Evolutionary conservation across 768 basidiomycete genomes (phyloP).

Genomic region (Cystofilobasidium bisporidii): DNA sequence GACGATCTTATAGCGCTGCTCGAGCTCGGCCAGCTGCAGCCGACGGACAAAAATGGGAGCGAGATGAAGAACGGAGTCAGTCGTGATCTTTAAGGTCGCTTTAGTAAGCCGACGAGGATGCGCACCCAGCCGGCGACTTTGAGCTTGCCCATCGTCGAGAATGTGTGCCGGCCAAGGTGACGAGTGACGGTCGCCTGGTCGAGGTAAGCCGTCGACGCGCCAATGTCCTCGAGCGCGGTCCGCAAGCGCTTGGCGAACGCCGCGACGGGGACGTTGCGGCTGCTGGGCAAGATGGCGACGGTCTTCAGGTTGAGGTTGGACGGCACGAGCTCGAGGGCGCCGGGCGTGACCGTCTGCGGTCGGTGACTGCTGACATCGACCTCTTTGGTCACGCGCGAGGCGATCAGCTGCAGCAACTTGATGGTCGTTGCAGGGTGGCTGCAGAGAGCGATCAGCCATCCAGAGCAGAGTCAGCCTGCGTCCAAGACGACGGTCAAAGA

Average conservation of each 20-base stretch:
- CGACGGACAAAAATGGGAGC: background rate
- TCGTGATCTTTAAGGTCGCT: too few relatives aligned
- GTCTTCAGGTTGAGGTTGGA: constrained; percentile 80
- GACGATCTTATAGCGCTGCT: constrained; percentile 84
- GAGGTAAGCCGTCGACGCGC: constrained; percentile 83
- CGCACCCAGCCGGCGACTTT: constrained; percentile 69
- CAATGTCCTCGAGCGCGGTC: constrained; percentile 76
- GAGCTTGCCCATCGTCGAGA: constrained; percentile 91
- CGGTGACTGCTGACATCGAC: constrained; percentile 42
- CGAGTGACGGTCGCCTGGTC: constrained; percentile 87
- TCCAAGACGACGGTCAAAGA: background rate
- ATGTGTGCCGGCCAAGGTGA: constrained; percentile 88
- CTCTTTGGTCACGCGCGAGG: constrained; percentile 77
- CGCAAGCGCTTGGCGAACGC: constrained; percentile 84
- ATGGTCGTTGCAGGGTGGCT: constrained; percentile 40
- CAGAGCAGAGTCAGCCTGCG: background rate
- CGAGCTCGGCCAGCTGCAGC: constrained; percentile 65
- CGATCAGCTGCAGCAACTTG: constrained; percentile 61
- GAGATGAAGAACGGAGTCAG: too few relatives aligned
- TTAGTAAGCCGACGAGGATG: too few relatives aligned
- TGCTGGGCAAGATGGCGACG: constrained; percentile 79
- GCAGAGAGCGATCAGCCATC: background rate
- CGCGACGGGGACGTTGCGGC: constrained; percentile 77
- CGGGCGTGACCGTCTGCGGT: constrained; percentile 2
- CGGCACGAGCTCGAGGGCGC: constrained; percentile 21